Evolutionary conservation across 257 asterid genomes (phyloP).

Genomic region (Sherardia arvensis): DNA sequence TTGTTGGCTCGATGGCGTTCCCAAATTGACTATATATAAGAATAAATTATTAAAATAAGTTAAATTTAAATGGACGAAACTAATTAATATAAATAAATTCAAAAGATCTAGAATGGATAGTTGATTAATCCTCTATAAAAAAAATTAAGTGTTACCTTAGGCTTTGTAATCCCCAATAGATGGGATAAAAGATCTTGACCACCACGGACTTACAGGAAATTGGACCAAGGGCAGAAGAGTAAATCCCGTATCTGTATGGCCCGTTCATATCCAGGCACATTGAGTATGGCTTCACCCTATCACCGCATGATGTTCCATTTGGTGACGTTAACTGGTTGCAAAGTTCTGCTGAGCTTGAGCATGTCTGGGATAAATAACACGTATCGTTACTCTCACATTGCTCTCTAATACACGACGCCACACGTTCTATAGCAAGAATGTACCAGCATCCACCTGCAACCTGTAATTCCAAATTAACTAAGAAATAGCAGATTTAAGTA

Average conservation of each 20-base stretch:
- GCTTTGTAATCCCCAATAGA: constrained; percentile 92
- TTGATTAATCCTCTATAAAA: too few species aligned
- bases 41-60: too few species aligned
- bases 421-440: constrained; percentile 80
- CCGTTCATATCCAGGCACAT: constrained; percentile 71
- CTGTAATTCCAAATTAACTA: constrained; percentile 17
- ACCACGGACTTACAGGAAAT: constrained; percentile 62
- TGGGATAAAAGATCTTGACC: constrained; percentile 87
- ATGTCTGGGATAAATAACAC: constrained; percentile 48
- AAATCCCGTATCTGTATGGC: constrained; percentile 75
- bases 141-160: too few species aligned
- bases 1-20: constrained; percentile 83
- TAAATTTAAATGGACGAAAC: too few species aligned
- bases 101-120: too few species aligned
- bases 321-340: constrained; percentile 60
- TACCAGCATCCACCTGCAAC: constrained; percentile 99
- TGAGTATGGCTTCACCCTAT: constrained; percentile 20
- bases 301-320: constrained; percentile 44
- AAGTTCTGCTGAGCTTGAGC: constrained; percentile 74
- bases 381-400: constrained; percentile 37
- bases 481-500: too few species aligned
- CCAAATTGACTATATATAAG: constrained; percentile 65
- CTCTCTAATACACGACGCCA: constrained; percentile 63
- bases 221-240: constrained; percentile 84
- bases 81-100: too few species aligned